A percentile compares a stretch with the other conserved stretches of the same genome.
These are phyloP conservation scores for Ceratocystis albifundus DNA, from an alignment of 2,329 filamentous ascomycete species.

Conservation along the genomic window DNA sequence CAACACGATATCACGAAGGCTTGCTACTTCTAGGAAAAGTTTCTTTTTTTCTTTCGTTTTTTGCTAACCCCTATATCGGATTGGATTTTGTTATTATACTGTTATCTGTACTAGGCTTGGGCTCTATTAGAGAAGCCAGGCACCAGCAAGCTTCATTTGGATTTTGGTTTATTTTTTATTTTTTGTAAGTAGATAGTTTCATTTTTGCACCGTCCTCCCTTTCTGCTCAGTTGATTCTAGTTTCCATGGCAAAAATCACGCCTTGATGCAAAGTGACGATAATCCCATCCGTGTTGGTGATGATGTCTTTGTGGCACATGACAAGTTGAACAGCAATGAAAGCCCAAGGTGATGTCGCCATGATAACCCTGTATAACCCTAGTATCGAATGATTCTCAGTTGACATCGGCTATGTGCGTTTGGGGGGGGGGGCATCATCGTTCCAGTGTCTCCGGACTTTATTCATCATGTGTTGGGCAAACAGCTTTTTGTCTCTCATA, in stretches of 20 bases:
- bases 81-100: constrained; percentile 11
- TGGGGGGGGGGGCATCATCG: no score
- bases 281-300: no score
- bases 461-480: no score
- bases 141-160: constrained; percentile 2
- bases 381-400: no score
- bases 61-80: not conserved
- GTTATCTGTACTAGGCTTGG: constrained; percentile 4
- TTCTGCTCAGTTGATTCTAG: not conserved
- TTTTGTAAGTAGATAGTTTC: constrained; percentile 1
- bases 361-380: no score
- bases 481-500: not conserved
- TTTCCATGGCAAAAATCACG: no score
- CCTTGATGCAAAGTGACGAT: no score
- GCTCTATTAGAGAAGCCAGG: constrained; percentile 9
- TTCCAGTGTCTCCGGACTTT: not conserved
- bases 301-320: no score
- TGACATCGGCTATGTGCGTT: no score
- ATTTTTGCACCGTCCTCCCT: not conserved
- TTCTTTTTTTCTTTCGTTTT: constrained; percentile 5
- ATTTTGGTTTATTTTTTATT: constrained; percentile 2
- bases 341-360: no score
- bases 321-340: no score
- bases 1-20: not conserved
- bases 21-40: not conserved